Evolutionary conservation across 768 basidiomycete genomes (phyloP).

Genomic region (Suillus variegatus): DNA sequence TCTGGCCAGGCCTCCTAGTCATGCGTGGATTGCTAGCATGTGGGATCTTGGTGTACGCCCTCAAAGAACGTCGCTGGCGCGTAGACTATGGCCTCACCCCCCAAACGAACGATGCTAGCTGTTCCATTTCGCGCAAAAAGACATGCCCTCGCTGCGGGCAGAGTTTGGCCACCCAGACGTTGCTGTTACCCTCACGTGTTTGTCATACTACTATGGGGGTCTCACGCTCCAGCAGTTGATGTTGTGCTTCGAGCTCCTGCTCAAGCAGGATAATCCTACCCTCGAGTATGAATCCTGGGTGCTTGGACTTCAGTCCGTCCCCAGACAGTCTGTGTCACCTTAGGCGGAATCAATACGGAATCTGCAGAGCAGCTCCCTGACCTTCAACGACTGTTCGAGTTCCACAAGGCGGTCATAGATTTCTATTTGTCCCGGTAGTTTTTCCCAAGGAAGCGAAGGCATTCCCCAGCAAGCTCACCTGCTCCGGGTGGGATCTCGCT

Average conservation of each 20-base stretch:
- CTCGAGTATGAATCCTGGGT: conserved; percentile 36
- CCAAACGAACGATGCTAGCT: conserved; percentile 33
- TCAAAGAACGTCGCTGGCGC: conserved; percentile 38
- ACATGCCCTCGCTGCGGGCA: conserved; percentile 37
- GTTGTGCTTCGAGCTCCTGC: conserved; percentile 29
- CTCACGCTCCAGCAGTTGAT: conserved; percentile 31
- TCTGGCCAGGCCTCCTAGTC: conserved; percentile 29
- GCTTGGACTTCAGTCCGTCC: conserved; percentile 12
- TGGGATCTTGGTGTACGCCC: conserved; percentile 32
- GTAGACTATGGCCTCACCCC: conserved; percentile 41
- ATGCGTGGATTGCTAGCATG: conserved; percentile 36
- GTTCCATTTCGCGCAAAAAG: conserved; percentile 42
- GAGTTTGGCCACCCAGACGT: conserved; percentile 43
- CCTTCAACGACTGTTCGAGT: conserved; percentile 31
- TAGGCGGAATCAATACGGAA: conserved; percentile 28
- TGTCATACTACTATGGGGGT: conserved; percentile 40
- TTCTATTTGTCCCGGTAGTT: conserved; percentile 40
- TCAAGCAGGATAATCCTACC: conserved; percentile 32
- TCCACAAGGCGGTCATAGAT: conserved; percentile 33
- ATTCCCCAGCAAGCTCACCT: conserved; percentile 34
- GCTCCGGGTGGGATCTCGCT: conserved; percentile 41
- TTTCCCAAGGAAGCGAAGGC: conserved; percentile 41
- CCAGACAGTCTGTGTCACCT: conserved; percentile 21
- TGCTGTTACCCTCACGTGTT: conserved; percentile 35
- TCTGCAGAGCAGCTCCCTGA: conserved; percentile 27